Conservation (phyloP, 1,284 basidiomycete genomes). For the Microbotryum violaceum region DNA sequence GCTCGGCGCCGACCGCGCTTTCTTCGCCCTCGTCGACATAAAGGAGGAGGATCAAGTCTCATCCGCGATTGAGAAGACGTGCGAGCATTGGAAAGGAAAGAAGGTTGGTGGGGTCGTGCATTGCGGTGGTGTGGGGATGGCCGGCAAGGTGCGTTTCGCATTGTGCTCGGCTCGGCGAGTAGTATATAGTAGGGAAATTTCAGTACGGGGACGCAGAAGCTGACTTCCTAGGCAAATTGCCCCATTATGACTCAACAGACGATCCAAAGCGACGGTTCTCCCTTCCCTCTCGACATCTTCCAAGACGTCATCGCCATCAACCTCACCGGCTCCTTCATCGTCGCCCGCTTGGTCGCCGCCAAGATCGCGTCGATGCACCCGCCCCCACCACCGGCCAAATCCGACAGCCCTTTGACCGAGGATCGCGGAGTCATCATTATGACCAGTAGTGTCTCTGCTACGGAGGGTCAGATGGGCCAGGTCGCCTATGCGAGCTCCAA, state of each 20-base stretch:
- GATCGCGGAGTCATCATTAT: slow-evolving; percentile 42
- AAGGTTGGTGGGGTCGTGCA: slow-evolving; percentile 40
- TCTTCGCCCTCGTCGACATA: slow-evolving; percentile 27
- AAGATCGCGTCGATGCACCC: slow-evolving; percentile 31
- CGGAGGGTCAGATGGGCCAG: slow-evolving; percentile 42
- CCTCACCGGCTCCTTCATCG: slow-evolving; percentile 40
- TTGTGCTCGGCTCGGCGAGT: not conserved
- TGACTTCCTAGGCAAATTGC: not conserved
- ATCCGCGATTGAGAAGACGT: slow-evolving; percentile 24
- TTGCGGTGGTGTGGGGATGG: slow-evolving; percentile 41
- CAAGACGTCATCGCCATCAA: slow-evolving; percentile 38
- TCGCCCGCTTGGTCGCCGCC: slow-evolving; percentile 39
- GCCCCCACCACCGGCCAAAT: slow-evolving; percentile 17
- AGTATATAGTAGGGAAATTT: no score
- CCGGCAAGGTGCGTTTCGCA: slow-evolving; percentile 35
- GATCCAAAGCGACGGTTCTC: slow-evolving; percentile 36
- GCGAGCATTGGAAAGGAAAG: slow-evolving; percentile 31
- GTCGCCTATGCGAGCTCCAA: slow-evolving; percentile 38
- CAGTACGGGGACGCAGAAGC: not conserved
- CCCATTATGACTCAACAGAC: slow-evolving; percentile 14
- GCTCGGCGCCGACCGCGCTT: slow-evolving; percentile 4
- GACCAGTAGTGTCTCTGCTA: slow-evolving; percentile 37
- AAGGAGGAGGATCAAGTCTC: slow-evolving; percentile 6
- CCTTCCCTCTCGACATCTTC: slow-evolving; percentile 38
- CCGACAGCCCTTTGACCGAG: slow-evolving; percentile 9